Conservation (phyloP, 257 asterid species). For the Craterostigma plantagineum region DNA sequence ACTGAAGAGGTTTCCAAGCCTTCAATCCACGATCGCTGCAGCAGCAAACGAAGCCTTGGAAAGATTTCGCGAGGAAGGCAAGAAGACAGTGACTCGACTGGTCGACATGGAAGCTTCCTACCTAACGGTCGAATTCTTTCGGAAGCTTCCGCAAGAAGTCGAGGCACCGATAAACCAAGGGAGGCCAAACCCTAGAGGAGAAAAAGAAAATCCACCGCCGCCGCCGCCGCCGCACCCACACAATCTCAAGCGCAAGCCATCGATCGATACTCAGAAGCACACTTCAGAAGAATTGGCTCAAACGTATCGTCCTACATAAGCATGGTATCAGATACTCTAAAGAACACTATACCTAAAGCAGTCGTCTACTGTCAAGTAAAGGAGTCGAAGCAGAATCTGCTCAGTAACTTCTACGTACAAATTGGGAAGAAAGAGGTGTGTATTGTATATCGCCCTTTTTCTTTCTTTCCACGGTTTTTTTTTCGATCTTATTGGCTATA, state of each 20-base stretch:
- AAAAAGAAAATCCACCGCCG: too few relatives aligned
- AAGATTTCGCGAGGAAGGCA: slow-evolving; percentile 67
- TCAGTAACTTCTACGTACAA: slow-evolving; percentile 51
- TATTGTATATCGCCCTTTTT: too few relatives aligned
- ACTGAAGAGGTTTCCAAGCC: slow-evolving; percentile 67
- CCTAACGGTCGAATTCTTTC: slow-evolving; percentile 79
- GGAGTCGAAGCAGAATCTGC: slow-evolving; percentile 67
- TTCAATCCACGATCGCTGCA: slow-evolving; percentile 65
- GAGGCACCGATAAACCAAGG: slow-evolving; percentile 22
- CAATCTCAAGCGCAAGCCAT: slow-evolving; percentile 1
- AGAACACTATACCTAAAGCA: slow-evolving; percentile 69
- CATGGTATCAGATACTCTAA: slow-evolving; percentile 60
- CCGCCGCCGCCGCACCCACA: neutral
- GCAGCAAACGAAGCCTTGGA: slow-evolving; percentile 72
- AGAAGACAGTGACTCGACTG: slow-evolving; percentile 57
- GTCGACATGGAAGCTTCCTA: slow-evolving; percentile 85
- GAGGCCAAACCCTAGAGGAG: slow-evolving; percentile 17
- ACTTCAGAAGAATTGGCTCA: slow-evolving; percentile 81
- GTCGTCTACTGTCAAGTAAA: slow-evolving; percentile 85
- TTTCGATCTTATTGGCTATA: too few relatives aligned
- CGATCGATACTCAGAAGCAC: slow-evolving; percentile 58
- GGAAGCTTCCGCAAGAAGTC: slow-evolving; percentile 76
- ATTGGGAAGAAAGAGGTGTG: slow-evolving; percentile 91
- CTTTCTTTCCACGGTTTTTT: too few relatives aligned
- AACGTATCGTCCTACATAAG: slow-evolving; percentile 60